phyloP scores from a whole-genome alignment of 2,329 filamentous ascomycete genomes.

The Fusarium nodosum region DNA sequence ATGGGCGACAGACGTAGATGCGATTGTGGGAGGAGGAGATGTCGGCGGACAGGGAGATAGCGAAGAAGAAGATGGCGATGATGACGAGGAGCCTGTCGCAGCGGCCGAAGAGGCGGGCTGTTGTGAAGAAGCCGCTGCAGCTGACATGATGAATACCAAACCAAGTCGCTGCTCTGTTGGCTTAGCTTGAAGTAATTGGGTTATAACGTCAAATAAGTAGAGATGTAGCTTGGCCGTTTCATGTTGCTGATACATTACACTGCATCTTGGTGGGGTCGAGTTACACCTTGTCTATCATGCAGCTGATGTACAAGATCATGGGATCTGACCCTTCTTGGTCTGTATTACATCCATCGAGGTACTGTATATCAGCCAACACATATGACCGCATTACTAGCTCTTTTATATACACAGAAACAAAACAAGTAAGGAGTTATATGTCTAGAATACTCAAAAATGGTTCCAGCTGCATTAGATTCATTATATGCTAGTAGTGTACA shows the following conservation, averaged over 20 bases:
- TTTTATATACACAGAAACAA: neutral
- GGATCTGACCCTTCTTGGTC: constrained; percentile 19
- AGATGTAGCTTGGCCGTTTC: constrained; percentile 31
- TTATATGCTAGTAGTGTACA: constrained; percentile 48
- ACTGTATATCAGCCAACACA: neutral
- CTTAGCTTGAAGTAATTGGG: constrained; percentile 4
- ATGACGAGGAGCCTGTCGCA: constrained; percentile 38
- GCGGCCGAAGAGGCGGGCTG: constrained; percentile 21
- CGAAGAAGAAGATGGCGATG: constrained; percentile 35
- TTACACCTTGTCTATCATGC: constrained; percentile 38
- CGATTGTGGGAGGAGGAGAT: constrained; percentile 45
- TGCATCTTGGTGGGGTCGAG: constrained; percentile 42
- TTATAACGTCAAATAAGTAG: constrained; percentile 5
- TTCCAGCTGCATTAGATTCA: constrained; percentile 44
- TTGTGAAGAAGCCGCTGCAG: constrained; percentile 26
- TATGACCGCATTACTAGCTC: neutral
- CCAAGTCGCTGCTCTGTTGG: constrained; percentile 13
- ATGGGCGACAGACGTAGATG: constrained; percentile 43
- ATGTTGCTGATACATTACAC: constrained; percentile 33
- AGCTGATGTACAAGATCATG: constrained; percentile 39
- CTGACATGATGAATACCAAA: constrained; percentile 25
- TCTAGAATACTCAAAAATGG: constrained; percentile 8
- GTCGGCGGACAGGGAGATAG: constrained; percentile 44
- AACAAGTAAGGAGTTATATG: neutral
- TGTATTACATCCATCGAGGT: constrained; percentile 1